These are phyloP conservation scores for Pelargonium cotyledonis DNA, from an alignment of 441 rosid genomes.

Conservation along the genomic window DNA sequence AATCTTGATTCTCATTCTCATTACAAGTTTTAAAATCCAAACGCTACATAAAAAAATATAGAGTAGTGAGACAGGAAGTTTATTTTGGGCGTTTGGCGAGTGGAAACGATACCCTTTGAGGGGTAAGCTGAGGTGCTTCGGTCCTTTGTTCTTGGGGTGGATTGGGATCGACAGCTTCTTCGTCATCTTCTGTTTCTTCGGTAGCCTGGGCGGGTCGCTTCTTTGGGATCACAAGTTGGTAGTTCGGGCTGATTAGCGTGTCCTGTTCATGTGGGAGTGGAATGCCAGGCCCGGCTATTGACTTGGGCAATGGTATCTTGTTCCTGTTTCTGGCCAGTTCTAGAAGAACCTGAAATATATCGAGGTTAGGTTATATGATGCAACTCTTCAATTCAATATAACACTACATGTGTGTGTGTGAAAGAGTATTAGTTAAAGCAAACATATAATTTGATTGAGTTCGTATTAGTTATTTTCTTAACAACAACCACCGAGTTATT, in stretches of 20 bases:
- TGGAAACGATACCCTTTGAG: constrained; percentile 75
- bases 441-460: too few relatives aligned
- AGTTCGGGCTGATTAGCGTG: constrained; percentile 65
- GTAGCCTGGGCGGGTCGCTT: constrained; percentile 44
- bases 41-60: too few relatives aligned
- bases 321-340: constrained; percentile 77
- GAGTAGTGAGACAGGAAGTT: too few relatives aligned
- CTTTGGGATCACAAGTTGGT: constrained; percentile 63
- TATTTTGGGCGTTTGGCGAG: constrained; percentile 43
- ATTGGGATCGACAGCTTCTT: constrained; percentile 47
- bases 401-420: not conserved
- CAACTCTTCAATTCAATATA: too few relatives aligned
- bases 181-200: constrained; percentile 75
- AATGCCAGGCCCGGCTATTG: constrained; percentile 55
- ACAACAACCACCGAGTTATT: too few relatives aligned
- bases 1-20: too few relatives aligned
- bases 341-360: constrained; percentile 44
- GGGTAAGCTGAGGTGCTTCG: constrained; percentile 37
- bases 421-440: too few relatives aligned
- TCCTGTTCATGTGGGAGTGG: constrained; percentile 83
- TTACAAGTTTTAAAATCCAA: too few relatives aligned
- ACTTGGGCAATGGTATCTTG: constrained; percentile 75
- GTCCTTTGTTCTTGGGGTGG: constrained; percentile 45
- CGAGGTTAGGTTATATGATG: too few relatives aligned
- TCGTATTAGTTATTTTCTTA: too few relatives aligned